Conservation (phyloP, 257 asterid genomes). For the Mitragyna speciosa region DNA sequence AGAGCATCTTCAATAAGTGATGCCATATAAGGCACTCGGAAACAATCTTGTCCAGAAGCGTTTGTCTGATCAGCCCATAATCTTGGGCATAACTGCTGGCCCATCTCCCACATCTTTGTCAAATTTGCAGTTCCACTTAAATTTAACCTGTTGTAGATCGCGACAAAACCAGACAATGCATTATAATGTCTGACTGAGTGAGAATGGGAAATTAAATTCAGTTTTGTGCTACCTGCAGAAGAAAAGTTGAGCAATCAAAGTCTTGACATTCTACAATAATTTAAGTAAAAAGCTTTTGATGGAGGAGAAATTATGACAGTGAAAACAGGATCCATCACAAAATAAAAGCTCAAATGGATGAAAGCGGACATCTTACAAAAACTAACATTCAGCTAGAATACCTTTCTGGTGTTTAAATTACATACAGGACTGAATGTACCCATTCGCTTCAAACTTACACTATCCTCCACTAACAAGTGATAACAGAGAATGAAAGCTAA, state of each 20-base stretch:
- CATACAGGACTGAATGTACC: background rate
- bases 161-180: constrained; percentile 76
- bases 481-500: background rate
- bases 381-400: background rate
- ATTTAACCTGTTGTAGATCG: constrained; percentile 52
- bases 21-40: constrained; percentile 59
- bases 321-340: background rate
- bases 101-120: constrained; percentile 50
- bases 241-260: constrained; percentile 7
- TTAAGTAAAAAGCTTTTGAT: background rate
- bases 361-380: background rate
- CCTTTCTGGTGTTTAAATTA: background rate
- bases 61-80: constrained; percentile 34
- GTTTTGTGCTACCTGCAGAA: constrained; percentile 50
- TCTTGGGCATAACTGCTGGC: constrained; percentile 48
- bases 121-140: constrained; percentile 54
- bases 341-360: no score
- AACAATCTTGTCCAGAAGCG: constrained; percentile 47
- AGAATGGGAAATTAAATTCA: constrained; percentile 42
- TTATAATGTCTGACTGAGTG: constrained; percentile 45
- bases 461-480: background rate
- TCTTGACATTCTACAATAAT: background rate
- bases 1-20: constrained; percentile 64
- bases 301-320: background rate
- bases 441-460: background rate